phyloP scores from a whole-genome alignment of 345 rosid genomes.

The Euphorbia tirucalli region DNA sequence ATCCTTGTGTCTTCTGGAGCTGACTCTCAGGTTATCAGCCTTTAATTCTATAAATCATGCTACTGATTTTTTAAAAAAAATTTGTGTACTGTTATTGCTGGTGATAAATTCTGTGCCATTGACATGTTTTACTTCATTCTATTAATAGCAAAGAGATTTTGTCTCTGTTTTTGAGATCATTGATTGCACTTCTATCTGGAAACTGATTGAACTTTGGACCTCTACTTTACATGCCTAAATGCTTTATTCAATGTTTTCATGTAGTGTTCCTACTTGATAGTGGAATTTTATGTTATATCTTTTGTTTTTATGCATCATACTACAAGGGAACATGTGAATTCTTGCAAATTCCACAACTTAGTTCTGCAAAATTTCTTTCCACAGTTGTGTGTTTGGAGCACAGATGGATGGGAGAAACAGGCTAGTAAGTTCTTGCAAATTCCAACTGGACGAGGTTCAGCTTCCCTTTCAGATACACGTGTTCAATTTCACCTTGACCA shows the following conservation, averaged over 20 bases:
- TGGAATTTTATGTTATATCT: not conserved
- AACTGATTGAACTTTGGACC: conserved; percentile 8
- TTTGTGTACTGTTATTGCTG: no score
- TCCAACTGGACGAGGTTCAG: conserved; percentile 43
- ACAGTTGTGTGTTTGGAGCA: conserved; percentile 84
- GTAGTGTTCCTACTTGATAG: conserved; percentile 2
- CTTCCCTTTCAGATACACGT: conserved; percentile 67
- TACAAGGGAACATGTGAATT: not conserved
- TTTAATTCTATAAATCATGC: not conserved
- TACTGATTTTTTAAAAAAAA: no score
- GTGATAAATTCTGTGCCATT: no score
- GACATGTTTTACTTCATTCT: not conserved
- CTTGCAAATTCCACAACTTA: not conserved
- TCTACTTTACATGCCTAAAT: not conserved
- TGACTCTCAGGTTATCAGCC: conserved; percentile 57
- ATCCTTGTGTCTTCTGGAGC: conserved; percentile 91
- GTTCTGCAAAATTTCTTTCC: conserved; percentile 3
- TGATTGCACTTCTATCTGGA: not conserved
- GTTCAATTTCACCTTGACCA: conserved; percentile 76
- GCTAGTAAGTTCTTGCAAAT: conserved; percentile 48
- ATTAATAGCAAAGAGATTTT: not conserved
- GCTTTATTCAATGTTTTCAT: conserved; percentile 4
- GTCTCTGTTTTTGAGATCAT: not conserved
- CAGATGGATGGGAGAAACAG: conserved; percentile 75
- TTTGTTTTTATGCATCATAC: not conserved